Evolutionary conservation across 176 grass and related monocot species (phyloP).

Genomic region (Carex parvula): DNA sequence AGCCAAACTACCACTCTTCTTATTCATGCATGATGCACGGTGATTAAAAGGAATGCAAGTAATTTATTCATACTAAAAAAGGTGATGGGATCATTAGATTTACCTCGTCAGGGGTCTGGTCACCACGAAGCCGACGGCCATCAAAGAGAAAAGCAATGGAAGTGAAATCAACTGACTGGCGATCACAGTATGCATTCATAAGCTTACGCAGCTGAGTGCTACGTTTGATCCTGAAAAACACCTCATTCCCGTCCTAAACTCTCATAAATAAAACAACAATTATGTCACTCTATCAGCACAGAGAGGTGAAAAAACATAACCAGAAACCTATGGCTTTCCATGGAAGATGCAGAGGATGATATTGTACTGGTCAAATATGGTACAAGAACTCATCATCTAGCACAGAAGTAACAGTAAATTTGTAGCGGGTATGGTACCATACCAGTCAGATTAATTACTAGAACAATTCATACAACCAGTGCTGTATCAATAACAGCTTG

Average conservation of each 20-base stretch:
- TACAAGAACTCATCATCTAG: neutral
- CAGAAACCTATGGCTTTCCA: neutral
- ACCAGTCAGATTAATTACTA: neutral
- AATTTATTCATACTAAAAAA: neutral
- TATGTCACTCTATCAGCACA: neutral
- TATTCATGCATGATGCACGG: neutral
- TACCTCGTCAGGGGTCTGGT: slow-evolving; percentile 78
- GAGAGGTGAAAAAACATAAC: neutral
- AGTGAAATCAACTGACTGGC: slow-evolving; percentile 64
- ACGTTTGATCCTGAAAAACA: slow-evolving; percentile 63
- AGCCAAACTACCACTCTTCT: neutral
- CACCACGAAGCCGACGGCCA: slow-evolving; percentile 68
- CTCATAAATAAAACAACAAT: neutral
- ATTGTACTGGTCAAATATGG: neutral
- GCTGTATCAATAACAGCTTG: neutral
- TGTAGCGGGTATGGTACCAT: neutral
- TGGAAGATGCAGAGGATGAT: neutral
- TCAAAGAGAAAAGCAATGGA: slow-evolving; percentile 81
- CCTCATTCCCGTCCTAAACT: slow-evolving; percentile 63
- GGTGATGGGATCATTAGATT: neutral
- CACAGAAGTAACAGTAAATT: neutral
- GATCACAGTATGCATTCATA: slow-evolving; percentile 66
- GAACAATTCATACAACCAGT: neutral
- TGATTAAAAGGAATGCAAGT: neutral
- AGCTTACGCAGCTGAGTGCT: slow-evolving; percentile 70